Base-by-base conservation (phyloP, 2,329 filamentous ascomycete species). In the Lachnellula hyalina region DNA sequence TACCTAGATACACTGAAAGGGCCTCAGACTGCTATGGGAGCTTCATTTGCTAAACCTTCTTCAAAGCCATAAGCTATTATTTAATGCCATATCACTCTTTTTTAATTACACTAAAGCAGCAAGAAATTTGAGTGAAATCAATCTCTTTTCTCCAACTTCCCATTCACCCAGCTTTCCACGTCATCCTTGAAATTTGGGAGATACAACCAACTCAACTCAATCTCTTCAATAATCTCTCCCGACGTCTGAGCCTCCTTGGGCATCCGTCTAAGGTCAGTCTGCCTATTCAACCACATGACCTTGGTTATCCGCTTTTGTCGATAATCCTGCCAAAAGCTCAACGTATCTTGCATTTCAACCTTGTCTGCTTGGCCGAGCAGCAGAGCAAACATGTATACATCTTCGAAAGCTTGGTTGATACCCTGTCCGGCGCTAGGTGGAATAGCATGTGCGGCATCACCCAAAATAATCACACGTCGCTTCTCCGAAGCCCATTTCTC, bases 401-500 rank as follows among this genome's bases (percentile, higher is more conserved):
- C 79, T 56, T 82, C 78, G 35, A 77, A 74, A 0, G 75, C 75
- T 47, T 77, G 74, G 52, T 76, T 77, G 1, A 73, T 69, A 0
- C 77, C 74, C 55, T 78, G 76, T 0, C 77, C 76, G 0, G 75
- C 73, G 0, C 73, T 73, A 0, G 76, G 77, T 0, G 76, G 76
- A 14, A 79, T 74, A 0, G 74, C 77, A 50, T 79, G 76, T 1
- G 75, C 76, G 4, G 74, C 74, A 32, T 79, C 77, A 0, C 77
- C 76, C 0, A 79, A 62, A 15, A 82, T 73, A 2, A 78, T 63
- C 4, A 75, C 70, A 1, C 70, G 60, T 4, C 63, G 61, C 3
- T 62, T 60, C 5, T 63, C 57, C 1, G 74, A 75, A 19, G 59
- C 55, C 75, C 75, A 78, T 1, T 61, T 68, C 2, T 72, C 66